Base-by-base conservation (phyloP, 805 yeast species). In the Hanseniaspora nectarophila region DNA sequence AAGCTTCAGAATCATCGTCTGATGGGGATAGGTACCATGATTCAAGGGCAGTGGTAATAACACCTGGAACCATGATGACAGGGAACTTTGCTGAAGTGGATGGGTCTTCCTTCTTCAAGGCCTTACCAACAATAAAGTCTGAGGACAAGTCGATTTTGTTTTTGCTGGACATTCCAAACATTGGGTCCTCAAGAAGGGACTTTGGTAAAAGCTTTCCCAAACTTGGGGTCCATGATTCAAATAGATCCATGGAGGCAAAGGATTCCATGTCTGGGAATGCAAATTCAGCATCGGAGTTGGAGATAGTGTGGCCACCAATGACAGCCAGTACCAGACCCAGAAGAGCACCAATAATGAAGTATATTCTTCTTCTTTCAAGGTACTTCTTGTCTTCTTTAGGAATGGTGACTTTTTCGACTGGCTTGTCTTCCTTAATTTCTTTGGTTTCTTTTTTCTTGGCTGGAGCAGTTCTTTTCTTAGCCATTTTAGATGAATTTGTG, bases 1-100 rank as follows among this genome's bases (percentile, higher is more conserved):
- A 21, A 15, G 7, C 8, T 6, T 28, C 31, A 12, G 8, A 9
- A 12, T 12, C 31, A 12, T 28, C 31, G 10, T 28, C 31, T 4
- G 4, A 9, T 28, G 88, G 88, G 32, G 71, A 75, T 2, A 85
- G 70, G 0, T 95, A 82, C 98, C 98, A 92, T 45, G 88, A 81
- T 66, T 92, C 98, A 34, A 92, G 72, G 4, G 97, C 97, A 0
- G 97, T 89, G 29, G 95, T 85, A 51, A 86, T 85, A 13, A 90
- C 97, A 3, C 98, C 98, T 0, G 98, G 98, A 18, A 92, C 86
- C 81, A 92, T 76, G 3, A 92, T 76, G 13, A 92, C 95, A 6
- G 95, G 95, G 65, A 78, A 74, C 56, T 83, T 77, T 0, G 80
- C 73, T 0, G 70, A 63, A 28, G 78, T 67, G 13, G 44, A 8